Evolutionary conservation across 345 rosid genomes (phyloP).

Genomic region (Cardiospermum halicacabum): DNA sequence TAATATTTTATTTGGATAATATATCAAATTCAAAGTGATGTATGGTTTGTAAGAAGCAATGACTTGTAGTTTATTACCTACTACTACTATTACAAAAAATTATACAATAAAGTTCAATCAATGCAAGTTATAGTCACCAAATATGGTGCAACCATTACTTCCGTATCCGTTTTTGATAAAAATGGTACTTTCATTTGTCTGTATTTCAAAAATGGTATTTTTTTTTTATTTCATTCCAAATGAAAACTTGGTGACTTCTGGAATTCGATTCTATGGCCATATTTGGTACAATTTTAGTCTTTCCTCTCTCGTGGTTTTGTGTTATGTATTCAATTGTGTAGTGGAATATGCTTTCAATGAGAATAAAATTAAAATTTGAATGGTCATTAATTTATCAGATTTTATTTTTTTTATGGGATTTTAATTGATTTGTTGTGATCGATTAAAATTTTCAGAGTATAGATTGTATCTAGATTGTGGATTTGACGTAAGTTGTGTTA

Average conservation of each 20-base stretch:
- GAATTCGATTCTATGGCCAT: conserved; percentile 88
- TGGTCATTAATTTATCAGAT: not conserved
- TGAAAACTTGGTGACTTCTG: conserved; percentile 76
- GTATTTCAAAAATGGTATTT: not conserved
- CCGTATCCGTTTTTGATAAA: conserved; percentile 66
- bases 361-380: not conserved
- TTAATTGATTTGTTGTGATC: not conserved
- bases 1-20: too few species aligned
- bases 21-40: too few species aligned
- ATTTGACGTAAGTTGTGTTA: too few species aligned
- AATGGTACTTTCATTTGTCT: conserved; percentile 35
- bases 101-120: too few species aligned
- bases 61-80: too few species aligned
- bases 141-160: conserved; percentile 79
- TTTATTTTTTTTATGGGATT: not conserved
- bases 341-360: not conserved
- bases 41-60: too few species aligned
- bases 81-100: too few species aligned
- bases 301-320: too few species aligned
- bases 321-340: not conserved
- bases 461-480: not conserved
- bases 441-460: not conserved
- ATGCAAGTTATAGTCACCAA: conserved; percentile 73
- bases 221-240: conserved; percentile 15
- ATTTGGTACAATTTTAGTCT: conserved; percentile 48